Conservation (phyloP, 164 flowering plant genomes). For the Annona cherimola region DNA sequence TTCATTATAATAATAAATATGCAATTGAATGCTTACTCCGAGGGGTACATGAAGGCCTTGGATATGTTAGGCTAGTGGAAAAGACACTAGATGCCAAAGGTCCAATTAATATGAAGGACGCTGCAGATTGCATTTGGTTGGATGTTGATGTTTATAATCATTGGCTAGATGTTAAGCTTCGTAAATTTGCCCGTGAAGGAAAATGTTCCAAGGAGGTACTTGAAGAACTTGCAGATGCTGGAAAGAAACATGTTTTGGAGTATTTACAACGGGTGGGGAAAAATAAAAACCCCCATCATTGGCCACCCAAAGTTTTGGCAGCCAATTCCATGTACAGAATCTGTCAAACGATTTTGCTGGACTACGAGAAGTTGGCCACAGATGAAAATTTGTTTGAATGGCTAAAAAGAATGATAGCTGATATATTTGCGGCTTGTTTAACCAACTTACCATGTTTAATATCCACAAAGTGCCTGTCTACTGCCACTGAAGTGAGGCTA, state of each 20-base stretch:
- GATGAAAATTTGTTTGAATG: conserved; percentile 27
- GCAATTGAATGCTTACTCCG: conserved; percentile 17
- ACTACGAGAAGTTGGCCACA: conserved; percentile 6
- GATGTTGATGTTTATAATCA: conserved; percentile 43
- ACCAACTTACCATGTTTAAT: conserved; percentile 28
- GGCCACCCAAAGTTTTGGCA: conserved; percentile 23
- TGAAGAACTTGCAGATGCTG: conserved; percentile 27
- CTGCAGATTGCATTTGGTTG: conserved; percentile 51
- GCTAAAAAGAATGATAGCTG: conserved; percentile 32
- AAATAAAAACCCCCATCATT: conserved; percentile 32
- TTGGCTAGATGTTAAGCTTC: conserved; percentile 49
- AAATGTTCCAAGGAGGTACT: conserved; percentile 31
- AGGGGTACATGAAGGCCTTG: conserved; percentile 34
- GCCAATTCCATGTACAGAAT: conserved; percentile 62
- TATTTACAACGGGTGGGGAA: conserved; percentile 9
- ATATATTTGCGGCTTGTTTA: conserved; percentile 49
- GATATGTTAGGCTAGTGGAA: conserved; percentile 31
- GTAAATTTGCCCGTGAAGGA: conserved; percentile 25
- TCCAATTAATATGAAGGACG: conserved; percentile 26
- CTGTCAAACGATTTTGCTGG: conserved; percentile 31
- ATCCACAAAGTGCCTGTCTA: conserved; percentile 27
- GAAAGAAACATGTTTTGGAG: conserved; percentile 29
- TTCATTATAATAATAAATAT: conserved; percentile 28
- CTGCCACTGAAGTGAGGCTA: conserved; percentile 33
- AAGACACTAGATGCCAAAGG: conserved; percentile 26